Evolutionary conservation across 257 asterid genomes (phyloP), one percentile per base, ranked within the genome.

Genomic region (Gentiana macrophylla): DNA sequence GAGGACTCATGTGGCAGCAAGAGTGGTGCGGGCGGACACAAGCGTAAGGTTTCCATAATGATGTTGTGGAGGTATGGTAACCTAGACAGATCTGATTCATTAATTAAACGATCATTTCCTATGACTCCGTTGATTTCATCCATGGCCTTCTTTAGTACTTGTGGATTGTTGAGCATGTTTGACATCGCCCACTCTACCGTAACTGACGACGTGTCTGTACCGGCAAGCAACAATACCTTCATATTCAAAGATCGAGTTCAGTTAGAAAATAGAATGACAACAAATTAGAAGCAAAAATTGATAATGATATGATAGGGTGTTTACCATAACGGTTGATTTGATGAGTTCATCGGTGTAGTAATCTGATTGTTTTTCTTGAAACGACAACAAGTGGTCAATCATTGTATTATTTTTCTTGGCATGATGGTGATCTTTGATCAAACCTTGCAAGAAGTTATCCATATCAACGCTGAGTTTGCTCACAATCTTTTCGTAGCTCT

Each of bases 371-470:
- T 35, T 37, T 34, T 62, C 43, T 54, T 62, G 67, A 59, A 62
- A 3, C 3, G 33, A 49, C n/a, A 53, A 51, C 49, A 53, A n/a
- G 7, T 54, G 84, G 73, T 67, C 76, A 0, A 82, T 80, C 84
- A 82, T 77, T 1, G 82, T 70, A 32, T 67, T 69, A 6, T 55
- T 52, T 35, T 35, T 41, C 52, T 55, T 63, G 6, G 38, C 61
- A 0, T 9, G 37, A 0, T 74, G 63, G 6, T 65, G 78, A 44
- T 77, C 93, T 32, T 80, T 84, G 37, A 86, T 57, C 59, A 80
- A 37, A 2, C 69, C 73, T 49, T 86, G 85, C 63, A 86, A 56
- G 57, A 75, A 71, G 0, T 2, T 60, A 24, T 80, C 95, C 70
- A 79, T 53, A 7, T 61, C 59, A 10, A 1, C 52, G 6, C 51